Evolutionary conservation across 352 stramenopile genomes (phyloP), one percentile per base, ranked within the genome.

Genomic region (Thraustotheca clavata): DNA sequence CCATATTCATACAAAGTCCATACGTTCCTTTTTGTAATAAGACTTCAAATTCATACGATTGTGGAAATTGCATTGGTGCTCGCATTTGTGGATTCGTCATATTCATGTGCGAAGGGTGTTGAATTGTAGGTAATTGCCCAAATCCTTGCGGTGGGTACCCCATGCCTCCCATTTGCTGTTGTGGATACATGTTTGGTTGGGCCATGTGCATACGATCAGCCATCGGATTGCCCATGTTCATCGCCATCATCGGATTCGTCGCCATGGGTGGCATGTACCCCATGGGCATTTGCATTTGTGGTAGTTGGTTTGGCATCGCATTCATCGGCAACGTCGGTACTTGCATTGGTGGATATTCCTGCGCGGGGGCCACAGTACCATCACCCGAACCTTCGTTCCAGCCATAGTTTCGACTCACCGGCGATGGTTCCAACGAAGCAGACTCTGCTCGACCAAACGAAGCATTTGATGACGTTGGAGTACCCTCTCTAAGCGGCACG

Each of bases 1-100:
- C 92, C 86, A 94, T 94, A 69, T 94, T 94, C 86, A 94, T 94
- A 67, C 86, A 94, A 31, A 94, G 72, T 2, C 86, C 86, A 41
- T 91, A 88, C 11, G 77, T 88, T 50, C 86, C 86, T 63, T 94
- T 94, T 70, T 92, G 81, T 59, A 94, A 74, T 67, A 91, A 49
- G 33, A 94, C 83, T 67, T 94, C 86, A 55, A 90, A 94, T 71
- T 94, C 83, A 39, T 93, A 65, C 57, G 57, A 54, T 26, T 26
- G n/a, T 4, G 36, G 36, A n/a, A 55, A 54, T 35, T 40, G 57
- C 38, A 47, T 55, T n/a, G 8, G 32, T 2, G 32, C 24, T 9
- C 20, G 27, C 18, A 26, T 38, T n/a, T 40, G 12, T 20, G 38
- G 14, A 11, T 40, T 11, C 2, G 36, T 26, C 26, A 57, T 65